A percentile compares a stretch with the other conserved stretches of the same genome.
phyloP scores from a whole-genome alignment of 208 protist genomes.

The Crithidia mellificae region DNA sequence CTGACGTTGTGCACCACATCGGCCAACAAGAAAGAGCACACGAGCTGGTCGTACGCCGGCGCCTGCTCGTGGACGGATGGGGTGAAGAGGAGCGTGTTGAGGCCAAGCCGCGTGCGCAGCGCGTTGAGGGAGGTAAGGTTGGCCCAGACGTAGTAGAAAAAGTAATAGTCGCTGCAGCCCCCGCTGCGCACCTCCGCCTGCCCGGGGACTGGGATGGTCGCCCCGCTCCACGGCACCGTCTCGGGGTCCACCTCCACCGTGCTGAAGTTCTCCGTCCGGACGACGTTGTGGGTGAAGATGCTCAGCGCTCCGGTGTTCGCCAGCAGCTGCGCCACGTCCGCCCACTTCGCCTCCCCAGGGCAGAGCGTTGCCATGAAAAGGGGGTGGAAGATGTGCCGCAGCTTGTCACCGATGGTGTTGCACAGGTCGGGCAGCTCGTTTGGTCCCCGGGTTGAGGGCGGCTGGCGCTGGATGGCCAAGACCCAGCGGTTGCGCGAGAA shows the following conservation, averaged over 20 bases:
- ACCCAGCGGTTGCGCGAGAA: conserved; percentile 79
- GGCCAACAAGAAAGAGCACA: conserved; percentile 91
- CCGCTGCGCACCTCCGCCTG: conserved; percentile 23
- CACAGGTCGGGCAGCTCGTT: conserved; percentile 55
- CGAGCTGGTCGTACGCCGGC: conserved; percentile 92
- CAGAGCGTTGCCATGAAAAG: conserved; percentile 97
- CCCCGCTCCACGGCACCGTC: conserved; percentile 35
- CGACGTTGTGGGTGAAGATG: conserved; percentile 57
- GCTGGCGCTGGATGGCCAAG: conserved; percentile 52
- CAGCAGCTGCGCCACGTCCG: conserved; percentile 94
- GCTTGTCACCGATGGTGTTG: conserved; percentile 72
- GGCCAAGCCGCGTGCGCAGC: conserved; percentile 74
- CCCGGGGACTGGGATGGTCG: neutral
- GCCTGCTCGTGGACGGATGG: conserved; percentile 92
- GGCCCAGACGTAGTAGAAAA: conserved; percentile 97
- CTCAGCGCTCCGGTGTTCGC: conserved; percentile 95
- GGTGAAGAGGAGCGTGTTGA: conserved; percentile 89
- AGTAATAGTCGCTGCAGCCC: conserved; percentile 98
- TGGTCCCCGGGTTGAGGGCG: conserved; percentile 13
- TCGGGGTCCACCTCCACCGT: conserved; percentile 53
- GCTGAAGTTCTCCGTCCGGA: conserved; percentile 55
- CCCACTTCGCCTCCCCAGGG: conserved; percentile 72
- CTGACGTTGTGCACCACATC: conserved; percentile 97
- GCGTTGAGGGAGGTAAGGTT: conserved; percentile 97
- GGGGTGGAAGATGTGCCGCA: conserved; percentile 97